These are phyloP conservation scores for Hibiscus mutabilis DNA, from an alignment of 345 rosid genomes.

Conservation along the genomic window DNA sequence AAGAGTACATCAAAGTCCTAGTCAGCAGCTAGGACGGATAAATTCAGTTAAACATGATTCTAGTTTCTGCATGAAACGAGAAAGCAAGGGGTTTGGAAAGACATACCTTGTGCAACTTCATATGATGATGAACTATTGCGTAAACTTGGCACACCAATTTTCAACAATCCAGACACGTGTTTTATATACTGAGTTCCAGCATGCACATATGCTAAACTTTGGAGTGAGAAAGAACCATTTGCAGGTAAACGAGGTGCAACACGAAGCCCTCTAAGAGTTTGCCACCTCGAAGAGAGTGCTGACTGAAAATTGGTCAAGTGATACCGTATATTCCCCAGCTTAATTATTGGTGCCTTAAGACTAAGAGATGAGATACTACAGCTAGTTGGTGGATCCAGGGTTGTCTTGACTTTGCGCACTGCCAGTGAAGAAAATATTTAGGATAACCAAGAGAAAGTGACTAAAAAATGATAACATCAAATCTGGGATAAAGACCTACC, in stretches of 20 bases:
- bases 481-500: constrained; percentile 33
- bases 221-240: constrained; percentile 72
- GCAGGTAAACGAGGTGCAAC: constrained; percentile 51
- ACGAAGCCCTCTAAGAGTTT: constrained; percentile 51
- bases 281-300: constrained; percentile 61
- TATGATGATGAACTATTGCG: constrained; percentile 87
- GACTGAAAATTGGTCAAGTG: constrained; percentile 56
- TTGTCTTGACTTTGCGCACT: constrained; percentile 87
- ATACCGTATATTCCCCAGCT: constrained; percentile 49
- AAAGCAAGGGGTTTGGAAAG: background rate
- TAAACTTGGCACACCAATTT: constrained; percentile 80
- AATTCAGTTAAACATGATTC: background rate
- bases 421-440: constrained; percentile 24
- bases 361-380: constrained; percentile 71
- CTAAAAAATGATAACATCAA: constrained; percentile 11
- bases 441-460: constrained; percentile 9
- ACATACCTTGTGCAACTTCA: constrained; percentile 76
- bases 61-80: background rate
- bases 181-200: constrained; percentile 88
- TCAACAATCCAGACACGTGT: constrained; percentile 89
- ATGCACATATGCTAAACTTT: constrained; percentile 86
- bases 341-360: constrained; percentile 46
- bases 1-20: background rate
- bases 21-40: background rate
- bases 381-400: constrained; percentile 68